Conservation (phyloP, 2,329 filamentous ascomycete genomes). For the Apiospora rasikravindrae region DNA sequence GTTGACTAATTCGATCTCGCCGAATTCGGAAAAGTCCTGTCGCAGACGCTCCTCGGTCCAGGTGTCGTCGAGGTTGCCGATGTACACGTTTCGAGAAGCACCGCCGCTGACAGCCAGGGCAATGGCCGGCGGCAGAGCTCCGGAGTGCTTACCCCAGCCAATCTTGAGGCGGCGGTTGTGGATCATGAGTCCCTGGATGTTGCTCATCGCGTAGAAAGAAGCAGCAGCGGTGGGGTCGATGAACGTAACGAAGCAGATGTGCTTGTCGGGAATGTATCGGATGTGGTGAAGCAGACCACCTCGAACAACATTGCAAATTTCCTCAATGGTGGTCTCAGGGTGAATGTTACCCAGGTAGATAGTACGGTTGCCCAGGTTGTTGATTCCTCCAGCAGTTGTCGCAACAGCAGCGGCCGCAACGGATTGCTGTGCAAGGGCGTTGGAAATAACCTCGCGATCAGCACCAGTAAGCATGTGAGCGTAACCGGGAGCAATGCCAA, state of each 20-base stretch:
- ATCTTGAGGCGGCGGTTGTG: conserved; percentile 98
- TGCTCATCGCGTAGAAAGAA: conserved; percentile 97
- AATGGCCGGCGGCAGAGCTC: conserved; percentile 92
- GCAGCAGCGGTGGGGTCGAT: conserved; percentile 98
- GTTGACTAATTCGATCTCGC: conserved; percentile 97
- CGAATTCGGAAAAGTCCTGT: conserved; percentile 96
- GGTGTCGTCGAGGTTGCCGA: conserved; percentile 95
- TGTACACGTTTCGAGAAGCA: conserved; percentile 97
- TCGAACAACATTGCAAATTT: conserved; percentile 98
- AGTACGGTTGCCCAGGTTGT: conserved; percentile 95
- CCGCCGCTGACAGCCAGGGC: conserved; percentile 94
- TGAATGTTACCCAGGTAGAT: conserved; percentile 99
- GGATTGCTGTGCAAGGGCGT: conserved; percentile 94
- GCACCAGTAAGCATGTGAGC: conserved; percentile 95
- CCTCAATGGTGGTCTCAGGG: conserved; percentile 97
- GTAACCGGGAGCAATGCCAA: conserved; percentile 95
- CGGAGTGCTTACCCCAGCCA: conserved; percentile 99
- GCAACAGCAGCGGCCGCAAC: conserved; percentile 96
- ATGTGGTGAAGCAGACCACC: conserved; percentile 97
- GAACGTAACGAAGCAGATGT: conserved; percentile 99
- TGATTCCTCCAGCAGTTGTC: conserved; percentile 93
- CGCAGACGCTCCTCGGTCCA: conserved; percentile 96
- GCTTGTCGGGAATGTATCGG: conserved; percentile 98
- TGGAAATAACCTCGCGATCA: conserved; percentile 95
- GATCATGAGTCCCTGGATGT: conserved; percentile 97